Evolutionary conservation across 768 basidiomycete genomes (phyloP).

Genomic region (Tephrocybe rancida): DNA sequence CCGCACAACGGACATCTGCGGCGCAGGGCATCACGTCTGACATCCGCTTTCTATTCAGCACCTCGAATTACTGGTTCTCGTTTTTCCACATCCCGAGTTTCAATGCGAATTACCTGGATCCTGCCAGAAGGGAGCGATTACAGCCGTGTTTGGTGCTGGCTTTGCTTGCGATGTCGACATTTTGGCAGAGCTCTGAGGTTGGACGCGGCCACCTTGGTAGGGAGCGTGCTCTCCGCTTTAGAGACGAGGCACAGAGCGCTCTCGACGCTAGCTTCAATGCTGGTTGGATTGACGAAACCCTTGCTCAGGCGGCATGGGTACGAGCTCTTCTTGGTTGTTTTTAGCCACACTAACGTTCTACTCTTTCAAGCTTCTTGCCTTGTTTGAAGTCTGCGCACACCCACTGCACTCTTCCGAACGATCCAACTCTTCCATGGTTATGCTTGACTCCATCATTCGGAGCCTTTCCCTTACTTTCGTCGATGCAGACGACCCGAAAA

Average conservation of each 20-base stretch:
- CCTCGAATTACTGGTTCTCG: conserved; percentile 72
- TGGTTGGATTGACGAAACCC: conserved; percentile 71
- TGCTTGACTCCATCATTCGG: conserved; percentile 72
- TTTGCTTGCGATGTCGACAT: conserved; percentile 64
- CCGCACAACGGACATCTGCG: conserved; percentile 47
- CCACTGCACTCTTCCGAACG: conserved; percentile 59
- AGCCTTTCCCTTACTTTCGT: conserved; percentile 58
- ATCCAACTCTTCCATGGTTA: conserved; percentile 54
- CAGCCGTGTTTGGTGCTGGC: conserved; percentile 71
- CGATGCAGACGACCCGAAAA: conserved; percentile 57
- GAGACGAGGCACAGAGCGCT: conserved; percentile 69
- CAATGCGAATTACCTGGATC: conserved; percentile 59
- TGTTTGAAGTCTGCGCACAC: conserved; percentile 75
- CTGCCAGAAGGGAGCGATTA: conserved; percentile 51
- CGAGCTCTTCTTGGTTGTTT: conserved; percentile 19
- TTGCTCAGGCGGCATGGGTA: conserved; percentile 81
- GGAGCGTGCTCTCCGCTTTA: conserved; percentile 56
- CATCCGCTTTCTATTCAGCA: conserved; percentile 64
- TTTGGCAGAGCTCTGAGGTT: conserved; percentile 70
- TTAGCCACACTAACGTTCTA: not conserved
- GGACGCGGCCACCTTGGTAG: conserved; percentile 53
- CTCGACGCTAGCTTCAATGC: conserved; percentile 73
- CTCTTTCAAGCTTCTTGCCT: conserved; percentile 54
- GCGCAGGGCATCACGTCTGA: conserved; percentile 51
- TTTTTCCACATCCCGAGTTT: conserved; percentile 76